Base-by-base conservation (phyloP, 176 grass and related monocot species). In the Zizania latifolia region DNA sequence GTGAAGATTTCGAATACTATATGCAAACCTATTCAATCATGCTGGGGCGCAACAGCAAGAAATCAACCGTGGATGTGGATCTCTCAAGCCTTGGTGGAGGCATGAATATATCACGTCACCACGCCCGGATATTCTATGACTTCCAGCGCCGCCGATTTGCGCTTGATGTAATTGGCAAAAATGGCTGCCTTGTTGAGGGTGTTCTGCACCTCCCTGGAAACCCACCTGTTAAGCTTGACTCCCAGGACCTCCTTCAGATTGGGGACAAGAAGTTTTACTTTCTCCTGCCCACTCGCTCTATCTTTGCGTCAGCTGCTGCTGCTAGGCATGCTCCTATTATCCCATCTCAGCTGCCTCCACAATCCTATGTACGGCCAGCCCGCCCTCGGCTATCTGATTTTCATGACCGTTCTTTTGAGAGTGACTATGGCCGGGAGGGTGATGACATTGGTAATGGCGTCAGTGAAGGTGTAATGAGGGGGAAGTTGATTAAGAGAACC, bases 21-120 rank as follows among this genome's bases (percentile, higher is more conserved):
- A 99, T 99, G 95, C 95, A 99, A 48, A 92, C 91, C 10, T 99
- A 99, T 51, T 99, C 95, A 0, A 94, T 99, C 77, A 87, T 99
- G 79, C 67, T 99, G 78, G 95, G 95, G 3, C 95, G 91, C 44
- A 86, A 89, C 86, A 91, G 89, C 75, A 92, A 94, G 84, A 92
- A 94, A 31, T 92, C 95, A 5, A 84, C 79, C 1, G 95, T 94
- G 58, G 95, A 94, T 64, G 91, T 94, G 16, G 95, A 99, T 76
- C 89, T 99, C 40, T 90, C 88, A 2, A 86, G 86, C 71, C 84
- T 93, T 9, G 91, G 95, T 7, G 89, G 91, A 0, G 95, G 95
- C 14, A 92, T 91, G 91, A 94, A 86, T 78, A 99, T 99, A 48
- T 99, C 95, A 1, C 89, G 89, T 31, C 89, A 86, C 71, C 95